Evolutionary conservation across 495 filamentous ascomycete species (phyloP), one percentile per base, ranked within the genome.

Genomic region (Chaetomium fimeti): DNA sequence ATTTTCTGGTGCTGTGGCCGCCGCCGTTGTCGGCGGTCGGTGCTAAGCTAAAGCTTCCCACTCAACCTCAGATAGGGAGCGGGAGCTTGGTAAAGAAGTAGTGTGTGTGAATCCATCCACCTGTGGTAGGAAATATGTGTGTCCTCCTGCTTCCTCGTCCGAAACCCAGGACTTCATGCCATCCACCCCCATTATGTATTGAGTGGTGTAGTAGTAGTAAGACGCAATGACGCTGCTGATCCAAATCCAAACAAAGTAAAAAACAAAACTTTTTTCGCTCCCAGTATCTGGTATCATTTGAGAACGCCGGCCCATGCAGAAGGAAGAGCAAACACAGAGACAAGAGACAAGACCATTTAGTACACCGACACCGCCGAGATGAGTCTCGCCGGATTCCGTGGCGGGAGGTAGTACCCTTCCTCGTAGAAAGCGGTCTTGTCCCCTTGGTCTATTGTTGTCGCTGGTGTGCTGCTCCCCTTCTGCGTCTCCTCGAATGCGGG

Each of bases 401-500:
- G 79, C 66, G 85, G 80, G 65, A 84, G 79, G 74, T 86, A 88
- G 78, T 83, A 89, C 70, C 82, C 81, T 60, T 84, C 74, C 55
- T 85, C 85, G 73, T 87, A 85, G 68, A 86, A 83, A 63, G 78
- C 74, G 62, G 75, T 71, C 62, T 79, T 79, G 69, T 81, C 77
- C 57, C 77, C 77, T 47, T 53, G 42, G 57, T 65, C 40, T 55
- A 60, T 52, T 74, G 68, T 55, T 69, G 66, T 52, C 64, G 65
- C 65, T 54, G 62, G 6, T 28, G 62, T 54, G 56, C 27, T 48
- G 66, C 67, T 66, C 54, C 65, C 63, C 59, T 75, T 75, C 52
- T 74, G 57, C 40, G 56, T 71, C 75, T 85, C 84, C 45, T 87
- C 81, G 72, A 93, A 91, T 43, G 86, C 78, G 66, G 89, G 83